A percentile compares a stretch with the other conserved stretches of the same genome.
Evolutionary conservation across 805 yeast species (phyloP).

Genomic region (Blastobotrys terrestris): DNA sequence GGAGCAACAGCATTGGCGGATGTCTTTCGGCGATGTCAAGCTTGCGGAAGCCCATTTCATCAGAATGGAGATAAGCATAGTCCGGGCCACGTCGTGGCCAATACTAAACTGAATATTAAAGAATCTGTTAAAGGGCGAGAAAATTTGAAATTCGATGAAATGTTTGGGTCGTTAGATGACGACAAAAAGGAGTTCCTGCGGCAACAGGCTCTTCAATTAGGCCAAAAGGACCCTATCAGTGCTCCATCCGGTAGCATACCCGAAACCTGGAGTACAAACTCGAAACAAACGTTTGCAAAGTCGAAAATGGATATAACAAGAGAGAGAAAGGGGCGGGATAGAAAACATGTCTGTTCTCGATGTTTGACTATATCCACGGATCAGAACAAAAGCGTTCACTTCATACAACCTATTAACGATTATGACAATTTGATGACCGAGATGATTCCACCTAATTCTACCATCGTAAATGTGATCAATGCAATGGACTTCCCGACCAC

Average conservation of each 20-base stretch:
- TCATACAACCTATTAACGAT: background rate
- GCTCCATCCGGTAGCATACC: background rate
- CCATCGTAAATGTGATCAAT: slow-evolving; percentile 55
- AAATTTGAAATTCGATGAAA: background rate
- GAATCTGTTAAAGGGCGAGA: slow-evolving; percentile 5
- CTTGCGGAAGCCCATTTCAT: slow-evolving; percentile 11
- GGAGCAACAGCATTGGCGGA: background rate
- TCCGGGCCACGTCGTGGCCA: slow-evolving; percentile 4
- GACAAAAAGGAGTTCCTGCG: slow-evolving; percentile 13
- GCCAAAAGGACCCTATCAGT: background rate
- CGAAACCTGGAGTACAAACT: slow-evolving; percentile 1
- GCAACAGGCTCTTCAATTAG: slow-evolving; percentile 6
- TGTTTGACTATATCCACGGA: slow-evolving; percentile 20
- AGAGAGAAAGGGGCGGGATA: slow-evolving; percentile 8
- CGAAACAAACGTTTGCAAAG: slow-evolving; percentile 1
- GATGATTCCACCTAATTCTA: slow-evolving; percentile 40
- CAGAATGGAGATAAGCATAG: background rate
- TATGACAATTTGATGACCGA: slow-evolving; percentile 1
- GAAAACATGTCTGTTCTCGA: slow-evolving; percentile 18
- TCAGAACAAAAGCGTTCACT: slow-evolving; percentile 14
- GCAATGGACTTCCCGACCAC: slow-evolving; percentile 70
- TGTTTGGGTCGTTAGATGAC: slow-evolving; percentile 11
- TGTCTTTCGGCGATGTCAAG: slow-evolving; percentile 1
- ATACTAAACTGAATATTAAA: background rate
- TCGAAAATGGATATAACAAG: slow-evolving; percentile 3